These are phyloP conservation scores for Paecilomyces niveus DNA, from an alignment of 2,329 filamentous ascomycete species.

Conservation along the genomic window DNA sequence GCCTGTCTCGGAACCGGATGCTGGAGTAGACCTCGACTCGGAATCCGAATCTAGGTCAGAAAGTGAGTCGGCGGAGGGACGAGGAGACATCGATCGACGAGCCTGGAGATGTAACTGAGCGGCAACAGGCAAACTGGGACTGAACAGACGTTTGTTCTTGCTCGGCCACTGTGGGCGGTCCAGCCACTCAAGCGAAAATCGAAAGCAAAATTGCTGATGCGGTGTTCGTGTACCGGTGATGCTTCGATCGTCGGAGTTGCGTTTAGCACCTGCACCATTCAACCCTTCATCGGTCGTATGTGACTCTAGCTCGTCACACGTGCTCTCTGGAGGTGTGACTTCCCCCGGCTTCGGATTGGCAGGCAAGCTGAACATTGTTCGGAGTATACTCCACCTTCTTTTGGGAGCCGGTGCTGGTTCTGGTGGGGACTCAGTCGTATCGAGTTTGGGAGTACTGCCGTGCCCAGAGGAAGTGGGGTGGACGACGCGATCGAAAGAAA, in stretches of 20 bases:
- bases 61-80: slow-evolving; percentile 6
- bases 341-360: slow-evolving; percentile 38
- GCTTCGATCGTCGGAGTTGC: slow-evolving; percentile 21
- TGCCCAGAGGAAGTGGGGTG: slow-evolving; percentile 22
- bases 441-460: slow-evolving; percentile 9
- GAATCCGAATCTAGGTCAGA: slow-evolving; percentile 19
- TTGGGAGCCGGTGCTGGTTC: slow-evolving; percentile 12
- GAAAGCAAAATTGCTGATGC: slow-evolving; percentile 56
- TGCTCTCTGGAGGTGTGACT: slow-evolving; percentile 31
- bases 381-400: slow-evolving; percentile 47
- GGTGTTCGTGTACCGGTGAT: slow-evolving; percentile 28
- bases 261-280: slow-evolving; percentile 2
- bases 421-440: slow-evolving; percentile 9
- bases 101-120: slow-evolving; percentile 48
- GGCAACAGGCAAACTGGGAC: slow-evolving; percentile 50
- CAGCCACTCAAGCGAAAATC: slow-evolving; percentile 61
- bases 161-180: slow-evolving; percentile 45
- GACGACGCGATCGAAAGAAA: slow-evolving; percentile 58
- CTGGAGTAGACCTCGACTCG: slow-evolving; percentile 9
- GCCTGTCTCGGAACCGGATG: slow-evolving; percentile 9
- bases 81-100: slow-evolving; percentile 13
- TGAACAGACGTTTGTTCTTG: slow-evolving; percentile 47
- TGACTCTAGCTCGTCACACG: slow-evolving; percentile 28
- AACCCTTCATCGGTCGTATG: slow-evolving; percentile 15
- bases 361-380: slow-evolving; percentile 43